These are phyloP conservation scores for Ophiostoma novo-ulmi DNA, from an alignment of 2,329 filamentous ascomycete genomes.

Conservation along the genomic window DNA sequence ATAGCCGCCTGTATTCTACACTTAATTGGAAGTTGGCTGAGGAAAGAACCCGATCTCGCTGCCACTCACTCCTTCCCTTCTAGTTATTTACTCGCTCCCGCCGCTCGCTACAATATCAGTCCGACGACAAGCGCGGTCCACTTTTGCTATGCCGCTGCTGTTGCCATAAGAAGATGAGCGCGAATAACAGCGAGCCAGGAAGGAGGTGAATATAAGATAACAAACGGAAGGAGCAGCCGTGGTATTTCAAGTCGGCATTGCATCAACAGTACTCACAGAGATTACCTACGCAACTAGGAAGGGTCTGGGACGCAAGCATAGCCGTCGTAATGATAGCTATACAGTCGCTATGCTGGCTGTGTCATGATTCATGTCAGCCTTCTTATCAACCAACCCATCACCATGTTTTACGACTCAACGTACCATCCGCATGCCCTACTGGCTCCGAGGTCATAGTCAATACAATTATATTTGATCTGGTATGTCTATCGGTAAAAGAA, in stretches of 20 bases:
- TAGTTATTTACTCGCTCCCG: constrained; percentile 12
- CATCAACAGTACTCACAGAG: not conserved
- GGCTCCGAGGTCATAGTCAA: not conserved
- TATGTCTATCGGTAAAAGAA: not conserved
- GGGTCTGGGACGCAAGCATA: too few species aligned
- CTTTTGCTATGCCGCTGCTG: constrained; percentile 14
- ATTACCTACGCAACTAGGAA: not conserved
- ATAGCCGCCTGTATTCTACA: not conserved
- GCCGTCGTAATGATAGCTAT: not conserved
- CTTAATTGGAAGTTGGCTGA: not conserved
- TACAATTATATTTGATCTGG: not conserved
- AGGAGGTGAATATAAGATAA: not conserved
- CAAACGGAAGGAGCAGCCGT: not conserved
- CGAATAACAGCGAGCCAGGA: not conserved
- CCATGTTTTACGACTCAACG: not conserved
- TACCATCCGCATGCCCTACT: too few species aligned
- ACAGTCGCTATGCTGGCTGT: not conserved
- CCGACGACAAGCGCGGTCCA: constrained; percentile 22
- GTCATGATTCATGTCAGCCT: constrained; percentile 7
- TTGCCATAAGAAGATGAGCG: not conserved
- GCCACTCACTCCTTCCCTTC: not conserved
- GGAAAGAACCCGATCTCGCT: constrained; percentile 20
- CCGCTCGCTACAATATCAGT: constrained; percentile 23
- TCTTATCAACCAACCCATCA: not conserved
- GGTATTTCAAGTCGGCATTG: not conserved